Percentiles rank a stretch among this genome's conserved stretches.
Conservation (phyloP, 345 rosid species). For the Arabidopsis thaliana region DNA sequence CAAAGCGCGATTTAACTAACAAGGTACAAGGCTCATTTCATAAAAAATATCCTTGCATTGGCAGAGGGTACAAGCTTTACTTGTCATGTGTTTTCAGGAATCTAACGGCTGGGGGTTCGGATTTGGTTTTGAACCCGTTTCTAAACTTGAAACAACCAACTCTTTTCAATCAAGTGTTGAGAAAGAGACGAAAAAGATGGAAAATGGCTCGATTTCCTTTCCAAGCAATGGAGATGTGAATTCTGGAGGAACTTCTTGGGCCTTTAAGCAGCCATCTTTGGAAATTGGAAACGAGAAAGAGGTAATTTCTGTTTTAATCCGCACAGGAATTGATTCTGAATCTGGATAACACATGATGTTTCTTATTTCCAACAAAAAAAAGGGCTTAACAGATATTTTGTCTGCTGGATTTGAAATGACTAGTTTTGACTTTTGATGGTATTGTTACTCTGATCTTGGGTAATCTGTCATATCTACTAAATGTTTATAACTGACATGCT, state of each 20-base stretch:
- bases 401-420: slow-evolving; percentile 29
- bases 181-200: slow-evolving; percentile 35
- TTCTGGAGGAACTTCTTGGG: slow-evolving; percentile 54
- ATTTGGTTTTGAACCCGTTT: slow-evolving; percentile 42
- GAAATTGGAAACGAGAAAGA: slow-evolving; percentile 49
- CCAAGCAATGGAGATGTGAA: slow-evolving; percentile 6
- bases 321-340: neutral
- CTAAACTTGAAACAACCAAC: slow-evolving; percentile 27
- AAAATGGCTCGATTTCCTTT: slow-evolving; percentile 37
- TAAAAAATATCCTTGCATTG: slow-evolving; percentile 25
- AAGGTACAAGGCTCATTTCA: slow-evolving; percentile 30
- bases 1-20: slow-evolving; percentile 17
- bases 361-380: slow-evolving; percentile 35
- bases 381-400: slow-evolving; percentile 34
- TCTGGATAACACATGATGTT: neutral
- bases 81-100: slow-evolving; percentile 37
- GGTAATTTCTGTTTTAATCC: slow-evolving; percentile 46
- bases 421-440: slow-evolving; percentile 34
- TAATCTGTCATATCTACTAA: slow-evolving; percentile 24
- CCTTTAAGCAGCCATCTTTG: slow-evolving; percentile 52
- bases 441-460: slow-evolving; percentile 1
- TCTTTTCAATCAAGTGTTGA: slow-evolving; percentile 28
- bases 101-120: slow-evolving; percentile 50
- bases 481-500: slow-evolving; percentile 24
- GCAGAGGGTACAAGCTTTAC: slow-evolving; percentile 36